Conservation (phyloP, 768 basidiomycete species). For the Russula foetens region DNA sequence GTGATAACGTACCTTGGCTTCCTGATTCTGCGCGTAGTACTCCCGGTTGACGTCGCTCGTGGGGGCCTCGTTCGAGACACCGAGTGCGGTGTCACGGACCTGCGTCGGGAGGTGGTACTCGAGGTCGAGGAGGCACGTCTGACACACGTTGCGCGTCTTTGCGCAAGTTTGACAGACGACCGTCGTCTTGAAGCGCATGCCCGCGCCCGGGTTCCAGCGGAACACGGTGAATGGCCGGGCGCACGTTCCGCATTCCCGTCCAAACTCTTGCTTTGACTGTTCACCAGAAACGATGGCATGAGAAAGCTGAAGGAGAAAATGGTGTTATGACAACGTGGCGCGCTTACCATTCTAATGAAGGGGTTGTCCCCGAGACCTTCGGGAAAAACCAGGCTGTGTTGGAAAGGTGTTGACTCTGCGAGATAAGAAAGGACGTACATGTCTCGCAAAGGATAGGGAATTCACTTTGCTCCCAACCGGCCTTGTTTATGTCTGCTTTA, state of each 20-base stretch:
- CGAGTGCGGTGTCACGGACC: slow-evolving; percentile 92
- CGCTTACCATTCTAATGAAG: slow-evolving; percentile 85
- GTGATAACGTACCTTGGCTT: slow-evolving; percentile 52
- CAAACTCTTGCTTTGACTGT: slow-evolving; percentile 95
- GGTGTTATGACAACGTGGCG: not conserved
- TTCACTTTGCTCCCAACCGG: slow-evolving; percentile 90
- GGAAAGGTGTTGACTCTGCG: not conserved
- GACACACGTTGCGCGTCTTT: slow-evolving; percentile 94
- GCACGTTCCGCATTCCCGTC: slow-evolving; percentile 94
- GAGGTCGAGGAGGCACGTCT: slow-evolving; percentile 93
- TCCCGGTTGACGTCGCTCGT: slow-evolving; percentile 96
- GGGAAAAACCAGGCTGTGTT: not conserved
- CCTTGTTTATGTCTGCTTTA: slow-evolving; percentile 92
- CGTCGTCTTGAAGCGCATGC: slow-evolving; percentile 92
- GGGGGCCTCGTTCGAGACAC: slow-evolving; percentile 77
- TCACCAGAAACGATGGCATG: not conserved
- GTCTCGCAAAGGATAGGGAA: slow-evolving; percentile 93
- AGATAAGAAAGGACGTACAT: slow-evolving; percentile 41
- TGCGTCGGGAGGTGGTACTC: slow-evolving; percentile 96
- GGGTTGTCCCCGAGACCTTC: slow-evolving; percentile 82
- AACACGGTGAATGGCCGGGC: slow-evolving; percentile 96
- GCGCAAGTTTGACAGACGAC: slow-evolving; percentile 97
- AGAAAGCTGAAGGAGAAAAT: not conserved
- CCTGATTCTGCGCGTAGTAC: slow-evolving; percentile 91
- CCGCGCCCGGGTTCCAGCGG: slow-evolving; percentile 95